Evolutionary conservation across 78 protist species (phyloP), one percentile per base, ranked within the genome.

Genomic region (Capsaspora owczarzaki): DNA sequence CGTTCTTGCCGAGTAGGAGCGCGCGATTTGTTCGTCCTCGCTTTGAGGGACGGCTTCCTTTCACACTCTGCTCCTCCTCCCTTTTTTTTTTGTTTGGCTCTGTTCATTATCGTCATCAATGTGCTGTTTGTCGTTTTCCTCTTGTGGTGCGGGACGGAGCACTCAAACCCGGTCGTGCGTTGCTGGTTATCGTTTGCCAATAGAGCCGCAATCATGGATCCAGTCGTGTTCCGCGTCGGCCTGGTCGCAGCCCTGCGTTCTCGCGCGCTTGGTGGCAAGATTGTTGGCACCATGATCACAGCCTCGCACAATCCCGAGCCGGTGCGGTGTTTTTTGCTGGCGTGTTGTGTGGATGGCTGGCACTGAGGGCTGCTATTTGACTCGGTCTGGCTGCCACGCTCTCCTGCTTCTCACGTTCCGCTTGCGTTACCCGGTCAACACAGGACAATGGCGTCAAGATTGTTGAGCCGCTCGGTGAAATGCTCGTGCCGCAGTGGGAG

Each of bases 281-380:
- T 61, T 25, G 38, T 82, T 22, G 93, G 93, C 19, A 74, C 87
- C 31, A 82, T 90, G 90, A n/a, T 90, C 42, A 87, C 90, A 0
- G 93, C 93, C 22, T 80, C 87, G 51, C 93, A 90, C 86, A 90
- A 90, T 60, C 91, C 87, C 2, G 81, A 27, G 27, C 40, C 22
- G 41, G 85, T 71, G 20, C 40, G 38, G 2, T 47, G 2, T 2
- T 43, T 10, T 31, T 27, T 3, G 56, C 14, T 49, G 51, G 1
- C n/a, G 3, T 35, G 33, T 4, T 46, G 22, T 14, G 1, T 12
- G 35, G 33, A 46, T 40, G 6, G 47, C 20, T 12, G 37, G 33
- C 12, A 27, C 8, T 60, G 33, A 60, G 8, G 68, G 12, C 68
- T n/a, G n/a, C n/a, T n/a, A n/a, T n/a, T n/a, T n/a, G n/a, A n/a